Evolutionary conservation across 139 green algal genomes (phyloP).

Genomic region (Coccomyxa sp.): DNA sequence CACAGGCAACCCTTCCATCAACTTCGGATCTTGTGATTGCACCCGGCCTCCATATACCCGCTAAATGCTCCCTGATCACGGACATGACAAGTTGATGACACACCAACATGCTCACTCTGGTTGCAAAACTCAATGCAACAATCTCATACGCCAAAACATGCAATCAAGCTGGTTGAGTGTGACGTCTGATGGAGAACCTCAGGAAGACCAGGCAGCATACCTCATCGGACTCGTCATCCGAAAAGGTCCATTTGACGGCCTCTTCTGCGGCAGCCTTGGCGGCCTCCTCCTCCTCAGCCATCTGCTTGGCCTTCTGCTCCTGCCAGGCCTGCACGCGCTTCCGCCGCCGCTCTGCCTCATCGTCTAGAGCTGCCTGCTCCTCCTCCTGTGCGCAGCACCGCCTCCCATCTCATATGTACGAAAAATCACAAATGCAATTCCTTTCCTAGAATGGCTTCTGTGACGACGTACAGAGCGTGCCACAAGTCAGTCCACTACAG

Average conservation of each 20-base stretch:
- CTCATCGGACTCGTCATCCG: constrained; percentile 48
- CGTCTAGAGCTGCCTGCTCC: constrained; percentile 51
- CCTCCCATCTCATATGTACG: constrained; percentile 7
- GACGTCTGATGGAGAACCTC: not conserved
- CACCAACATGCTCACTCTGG: no score
- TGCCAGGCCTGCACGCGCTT: constrained; percentile 71
- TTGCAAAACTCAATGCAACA: no score
- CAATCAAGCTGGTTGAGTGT: no score
- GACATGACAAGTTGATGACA: no score
- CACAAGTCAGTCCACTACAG: not conserved
- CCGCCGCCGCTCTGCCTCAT: constrained; percentile 59
- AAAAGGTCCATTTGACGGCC: constrained; percentile 48
- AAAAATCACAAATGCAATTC: not conserved
- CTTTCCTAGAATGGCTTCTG: no score
- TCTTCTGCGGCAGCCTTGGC: not conserved
- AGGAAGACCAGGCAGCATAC: not conserved
- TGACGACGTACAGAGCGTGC: not conserved
- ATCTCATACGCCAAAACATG: no score
- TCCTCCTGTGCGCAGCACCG: constrained; percentile 14
- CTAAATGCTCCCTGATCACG: no score
- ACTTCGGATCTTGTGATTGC: not conserved
- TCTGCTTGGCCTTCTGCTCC: not conserved
- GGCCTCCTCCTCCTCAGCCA: not conserved
- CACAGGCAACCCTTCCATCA: not conserved
- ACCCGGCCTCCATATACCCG: no score